A percentile compares a stretch with the other conserved stretches of the same genome.
Evolutionary conservation across 495 filamentous ascomycete genomes (phyloP).

Genomic region (Penicillium malachiteum): DNA sequence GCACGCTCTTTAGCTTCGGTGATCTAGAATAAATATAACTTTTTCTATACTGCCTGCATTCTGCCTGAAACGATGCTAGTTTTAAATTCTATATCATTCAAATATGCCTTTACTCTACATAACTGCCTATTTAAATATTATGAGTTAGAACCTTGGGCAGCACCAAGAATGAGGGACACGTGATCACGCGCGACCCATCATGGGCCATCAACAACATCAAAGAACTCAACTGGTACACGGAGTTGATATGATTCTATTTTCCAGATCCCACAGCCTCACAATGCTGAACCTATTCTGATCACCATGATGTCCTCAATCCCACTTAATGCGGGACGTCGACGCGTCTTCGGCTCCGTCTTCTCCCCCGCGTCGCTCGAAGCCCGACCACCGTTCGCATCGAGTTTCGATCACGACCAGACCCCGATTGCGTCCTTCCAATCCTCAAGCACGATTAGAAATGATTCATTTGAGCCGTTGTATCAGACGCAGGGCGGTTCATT

Average conservation of each 20-base stretch:
- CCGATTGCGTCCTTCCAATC: conserved; percentile 21
- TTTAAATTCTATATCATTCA: not conserved
- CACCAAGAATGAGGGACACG: conserved; percentile 7
- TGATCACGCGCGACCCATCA: conserved; percentile 15
- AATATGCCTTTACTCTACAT: not conserved
- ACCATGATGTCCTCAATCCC: conserved; percentile 27
- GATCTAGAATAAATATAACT: not conserved
- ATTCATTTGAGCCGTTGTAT: conserved; percentile 9
- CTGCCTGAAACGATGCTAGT: not conserved
- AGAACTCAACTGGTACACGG: not conserved
- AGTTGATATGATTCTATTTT: too few species aligned
- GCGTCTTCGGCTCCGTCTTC: conserved; percentile 54
- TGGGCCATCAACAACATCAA: not conserved
- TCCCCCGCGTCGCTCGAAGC: conserved; percentile 41
- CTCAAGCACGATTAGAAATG: conserved; percentile 20
- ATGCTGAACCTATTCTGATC: conserved; percentile 15
- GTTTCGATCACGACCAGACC: conserved; percentile 13
- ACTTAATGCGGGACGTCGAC: conserved; percentile 37
- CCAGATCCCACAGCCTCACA: conserved; percentile 3
- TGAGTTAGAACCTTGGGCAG: not conserved
- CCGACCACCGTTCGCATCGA: conserved; percentile 11
- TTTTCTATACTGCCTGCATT: not conserved
- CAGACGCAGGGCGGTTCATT: conserved; percentile 12
- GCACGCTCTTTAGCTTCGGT: not conserved
- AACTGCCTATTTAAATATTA: not conserved